Evolutionary conservation across 164 flowering plant genomes (phyloP), one percentile per base, ranked within the genome.

Genomic region (Berberis thunbergii): DNA sequence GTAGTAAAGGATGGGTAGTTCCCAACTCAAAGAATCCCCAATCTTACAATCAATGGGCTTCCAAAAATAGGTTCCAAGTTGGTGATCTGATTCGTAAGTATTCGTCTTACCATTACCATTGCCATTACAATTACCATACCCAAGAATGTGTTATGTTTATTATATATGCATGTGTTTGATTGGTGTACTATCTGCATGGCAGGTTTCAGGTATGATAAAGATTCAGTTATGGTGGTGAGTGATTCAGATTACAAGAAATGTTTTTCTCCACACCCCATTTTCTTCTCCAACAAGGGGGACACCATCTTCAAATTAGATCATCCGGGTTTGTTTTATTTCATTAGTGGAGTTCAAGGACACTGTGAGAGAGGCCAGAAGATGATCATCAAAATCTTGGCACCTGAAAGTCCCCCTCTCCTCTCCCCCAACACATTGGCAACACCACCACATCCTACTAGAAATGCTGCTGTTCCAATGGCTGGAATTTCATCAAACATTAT

Each of bases 201-300:
- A 87, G 95, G 73, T 45, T 88, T 86, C 61, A 75, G 68, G 78
- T 88, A 86, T 77, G 72, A 69, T 71, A 84, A 81, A 69, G 95
- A 86, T 54, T 81, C 91, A 5, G 86, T 88, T 8, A 73, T 86
- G 85, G 85, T 74, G 62, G 91, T 86, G 71, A 74, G 39, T 2
- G 77, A 81, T 3, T 42, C 61, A 2, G 92, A 81, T 44, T 85
- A 84, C 78, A 70, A 78, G 44, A 69, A 61, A 0, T 88, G 91
- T 72, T 81, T 80, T 68, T 74, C 89, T 0, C 72, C 76, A 0
- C 76, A 70, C 26, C 96, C 96, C 1, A 56, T 49, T 40, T 77
- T 68, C 80, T 84, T 75, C 71, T 81, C 84, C 69, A 82, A 89
- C 83, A 76, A 68, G 1, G 89, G 96, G 1, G 64, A 83, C 77